phyloP scores from a whole-genome alignment of 108 stramenopile species.

The Pseudonitzschia multiseries region DNA sequence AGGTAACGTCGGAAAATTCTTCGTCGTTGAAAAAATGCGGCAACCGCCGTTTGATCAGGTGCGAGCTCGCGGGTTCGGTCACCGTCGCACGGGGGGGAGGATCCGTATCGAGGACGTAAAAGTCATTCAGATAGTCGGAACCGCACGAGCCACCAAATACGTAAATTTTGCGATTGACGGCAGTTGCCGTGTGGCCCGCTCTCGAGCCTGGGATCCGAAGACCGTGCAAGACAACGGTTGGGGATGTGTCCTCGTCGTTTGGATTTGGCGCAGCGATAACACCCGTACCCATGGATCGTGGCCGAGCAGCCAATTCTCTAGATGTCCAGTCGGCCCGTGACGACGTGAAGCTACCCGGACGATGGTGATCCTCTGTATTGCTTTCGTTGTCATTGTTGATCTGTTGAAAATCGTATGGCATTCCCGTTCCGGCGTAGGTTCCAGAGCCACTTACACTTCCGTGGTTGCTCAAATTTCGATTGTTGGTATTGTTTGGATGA shows the following conservation, averaged over 20 bases:
- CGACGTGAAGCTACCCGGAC: conserved; percentile 13
- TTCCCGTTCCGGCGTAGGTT: too few species aligned
- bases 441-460: not conserved
- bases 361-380: conserved; percentile 10
- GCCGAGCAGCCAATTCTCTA: conserved; percentile 41
- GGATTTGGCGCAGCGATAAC: conserved; percentile 66
- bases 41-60: conserved; percentile 64
- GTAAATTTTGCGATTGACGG: conserved; percentile 78
- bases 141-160: conserved; percentile 85
- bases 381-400: not conserved
- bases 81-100: conserved; percentile 69
- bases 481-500: conserved; percentile 15
- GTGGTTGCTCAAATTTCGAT: not conserved
- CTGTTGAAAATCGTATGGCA: not conserved
- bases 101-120: conserved; percentile 89
- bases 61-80: conserved; percentile 61
- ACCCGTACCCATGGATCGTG: conserved; percentile 11
- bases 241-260: conserved; percentile 81
- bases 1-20: conserved; percentile 86
- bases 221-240: conserved; percentile 71
- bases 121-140: conserved; percentile 67
- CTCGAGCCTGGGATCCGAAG: conserved; percentile 71
- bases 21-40: conserved; percentile 76
- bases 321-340: conserved; percentile 64
- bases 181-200: conserved; percentile 94